Base-by-base conservation (phyloP, 2,329 filamentous ascomycete genomes). In the Ophidiomyces ophidiicola region DNA sequence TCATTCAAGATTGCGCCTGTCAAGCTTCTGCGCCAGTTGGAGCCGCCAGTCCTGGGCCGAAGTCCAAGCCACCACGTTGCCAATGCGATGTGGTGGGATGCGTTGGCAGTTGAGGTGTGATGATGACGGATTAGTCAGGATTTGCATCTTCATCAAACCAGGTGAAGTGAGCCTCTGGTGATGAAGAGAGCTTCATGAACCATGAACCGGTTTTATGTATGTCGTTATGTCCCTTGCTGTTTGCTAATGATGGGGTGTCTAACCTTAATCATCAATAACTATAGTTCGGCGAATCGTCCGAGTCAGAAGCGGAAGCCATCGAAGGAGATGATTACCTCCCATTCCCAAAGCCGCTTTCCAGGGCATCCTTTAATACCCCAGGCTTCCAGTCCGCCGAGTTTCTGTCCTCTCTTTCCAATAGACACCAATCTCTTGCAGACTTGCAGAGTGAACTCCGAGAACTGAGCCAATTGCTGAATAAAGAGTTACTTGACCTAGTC, bases 391-490 rank as follows among this genome's bases (percentile, higher is more conserved):
- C 92, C 0, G 74, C 82, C 1, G 66, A 67, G 2, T 98, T 94
- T 58, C 79, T 98, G 61, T 86, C 78, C 5, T 80, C 82, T 1
- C 71, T 94, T 1, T 76, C 78, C 14, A 78, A 90, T 55, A 81
- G 90, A 1, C 90, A 98, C 59, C 90, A 98, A 60, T 94, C 88
- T 0, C 82, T 98, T 33, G 87, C 94, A 57, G 90, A 98, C 58
- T 69, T 98, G 21, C 83, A 88, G 24, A 66, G 79, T 4, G 92
- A 98, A 54, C 70, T 98, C 11, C 79, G 87, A 31, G 76, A 86
- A 43, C 73, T 92, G 37, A 83, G 79, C 49, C 75, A 82, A 50
- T 72, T 80, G 14, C 78, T 98, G 45, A 82, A 79, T 53, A 76
- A 80, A 46, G 90, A 98, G 63, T 71, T 98, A 2, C 70, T 98